These are phyloP conservation scores for Candida oleophila DNA, from an alignment of 805 yeast species.

Conservation along the genomic window DNA sequence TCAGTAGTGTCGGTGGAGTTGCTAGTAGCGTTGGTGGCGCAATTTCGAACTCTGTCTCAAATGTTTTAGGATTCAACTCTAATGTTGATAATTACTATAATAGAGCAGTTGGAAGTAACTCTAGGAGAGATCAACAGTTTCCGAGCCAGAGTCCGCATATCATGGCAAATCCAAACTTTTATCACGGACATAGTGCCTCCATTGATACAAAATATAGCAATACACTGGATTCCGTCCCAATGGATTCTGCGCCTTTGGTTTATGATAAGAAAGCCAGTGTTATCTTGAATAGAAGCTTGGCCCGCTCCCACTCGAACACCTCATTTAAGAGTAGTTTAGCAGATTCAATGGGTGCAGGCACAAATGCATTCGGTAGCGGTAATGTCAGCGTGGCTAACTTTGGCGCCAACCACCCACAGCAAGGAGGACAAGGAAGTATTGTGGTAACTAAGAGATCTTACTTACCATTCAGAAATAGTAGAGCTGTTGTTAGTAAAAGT, in stretches of 20 bases:
- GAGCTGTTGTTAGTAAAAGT: conserved; percentile 10
- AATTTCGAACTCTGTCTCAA: background rate
- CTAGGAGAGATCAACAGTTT: background rate
- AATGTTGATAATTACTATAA: background rate
- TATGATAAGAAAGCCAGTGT: conserved; percentile 78
- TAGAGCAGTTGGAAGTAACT: background rate
- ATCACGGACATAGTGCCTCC: conserved; percentile 52
- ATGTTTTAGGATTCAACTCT: conserved; percentile 1
- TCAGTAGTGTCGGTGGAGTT: conserved; percentile 1
- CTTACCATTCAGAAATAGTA: conserved; percentile 40
- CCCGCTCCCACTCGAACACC: conserved; percentile 70
- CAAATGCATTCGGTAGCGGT: conserved; percentile 5
- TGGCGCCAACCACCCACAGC: background rate
- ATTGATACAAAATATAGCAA: conserved; percentile 55
- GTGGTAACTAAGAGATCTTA: conserved; percentile 29
- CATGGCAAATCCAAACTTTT: conserved; percentile 11
- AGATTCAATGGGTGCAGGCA: conserved; percentile 49
- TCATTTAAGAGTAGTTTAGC: conserved; percentile 77
- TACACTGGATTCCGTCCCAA: conserved; percentile 43
- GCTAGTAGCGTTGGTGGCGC: background rate
- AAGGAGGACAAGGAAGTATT: conserved; percentile 10
- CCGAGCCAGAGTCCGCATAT: conserved; percentile 25
- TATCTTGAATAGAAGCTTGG: conserved; percentile 70
- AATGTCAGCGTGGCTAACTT: background rate
- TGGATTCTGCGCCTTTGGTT: conserved; percentile 72